Evolutionary conservation across 2,329 filamentous ascomycete species (phyloP).

Genomic region (Diaporthe destruens): DNA sequence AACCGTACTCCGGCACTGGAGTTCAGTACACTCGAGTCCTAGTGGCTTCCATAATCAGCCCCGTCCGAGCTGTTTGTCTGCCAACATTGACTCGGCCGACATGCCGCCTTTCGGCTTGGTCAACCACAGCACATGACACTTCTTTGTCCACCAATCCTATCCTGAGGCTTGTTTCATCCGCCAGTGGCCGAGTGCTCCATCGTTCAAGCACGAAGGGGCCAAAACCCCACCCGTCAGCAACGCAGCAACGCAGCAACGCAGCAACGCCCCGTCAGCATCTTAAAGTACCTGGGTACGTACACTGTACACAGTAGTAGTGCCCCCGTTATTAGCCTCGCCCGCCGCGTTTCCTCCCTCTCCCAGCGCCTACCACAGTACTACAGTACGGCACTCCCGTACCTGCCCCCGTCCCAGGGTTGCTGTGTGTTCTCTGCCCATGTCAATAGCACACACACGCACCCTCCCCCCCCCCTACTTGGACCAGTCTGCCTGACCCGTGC

Average conservation of each 20-base stretch:
- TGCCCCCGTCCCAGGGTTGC: background rate
- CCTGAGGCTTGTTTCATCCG: constrained; percentile 23
- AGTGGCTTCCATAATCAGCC: constrained; percentile 3
- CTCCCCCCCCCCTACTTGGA: background rate
- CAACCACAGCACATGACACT: constrained; percentile 1
- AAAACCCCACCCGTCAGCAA: background rate
- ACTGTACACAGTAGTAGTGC: background rate
- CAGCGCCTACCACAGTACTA: background rate
- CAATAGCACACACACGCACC: background rate
- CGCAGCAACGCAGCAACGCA: background rate
- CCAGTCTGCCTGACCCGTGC: constrained; percentile 23
- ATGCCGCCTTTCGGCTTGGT: constrained; percentile 12
- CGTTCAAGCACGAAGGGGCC: constrained; percentile 10
- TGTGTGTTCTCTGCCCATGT: background rate
- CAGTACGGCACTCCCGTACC: background rate
- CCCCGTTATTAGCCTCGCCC: background rate
- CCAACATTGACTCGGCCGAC: constrained; percentile 23
- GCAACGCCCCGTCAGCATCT: constrained; percentile 8
- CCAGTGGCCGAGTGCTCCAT: constrained; percentile 22
- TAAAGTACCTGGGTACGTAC: background rate
- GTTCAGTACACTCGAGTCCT: background rate
- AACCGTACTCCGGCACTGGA: constrained; percentile 2
- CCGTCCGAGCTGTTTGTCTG: background rate
- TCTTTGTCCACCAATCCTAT: constrained; percentile 27
- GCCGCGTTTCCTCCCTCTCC: background rate